Conservation (phyloP, 495 filamentous ascomycete species). For the Aspergillus avenaceus region DNA sequence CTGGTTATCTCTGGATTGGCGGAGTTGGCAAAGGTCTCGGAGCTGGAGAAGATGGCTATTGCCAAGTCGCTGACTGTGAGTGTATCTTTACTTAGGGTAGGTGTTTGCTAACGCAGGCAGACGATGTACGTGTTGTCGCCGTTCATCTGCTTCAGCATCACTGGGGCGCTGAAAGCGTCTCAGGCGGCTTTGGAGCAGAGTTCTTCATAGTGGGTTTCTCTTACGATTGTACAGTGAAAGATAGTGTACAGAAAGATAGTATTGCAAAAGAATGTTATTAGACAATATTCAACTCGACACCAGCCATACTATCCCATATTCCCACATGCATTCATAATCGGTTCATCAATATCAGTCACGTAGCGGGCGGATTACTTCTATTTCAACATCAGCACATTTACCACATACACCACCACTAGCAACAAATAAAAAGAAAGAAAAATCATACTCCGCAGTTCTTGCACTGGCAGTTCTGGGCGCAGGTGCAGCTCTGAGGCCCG, state of each 20-base stretch:
- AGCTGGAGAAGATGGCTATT: constrained; percentile 63
- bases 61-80: constrained; percentile 63
- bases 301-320: neutral
- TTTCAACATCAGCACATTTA: neutral
- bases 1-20: constrained; percentile 65
- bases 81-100: neutral
- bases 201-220: too few relatives aligned
- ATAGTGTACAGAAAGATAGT: neutral
- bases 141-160: constrained; percentile 48
- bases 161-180: constrained; percentile 48
- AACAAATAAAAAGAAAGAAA: neutral
- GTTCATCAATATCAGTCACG: neutral
- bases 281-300: neutral
- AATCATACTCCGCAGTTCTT: constrained; percentile 45
- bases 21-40: constrained; percentile 56
- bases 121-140: constrained; percentile 51
- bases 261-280: neutral
- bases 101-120: constrained; percentile 16
- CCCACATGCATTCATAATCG: neutral
- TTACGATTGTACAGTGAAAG: too few relatives aligned
- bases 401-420: neutral
- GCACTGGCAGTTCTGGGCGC: constrained; percentile 36
- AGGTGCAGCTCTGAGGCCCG: constrained; percentile 36
- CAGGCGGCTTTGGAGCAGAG: constrained; percentile 23
- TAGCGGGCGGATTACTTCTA: constrained; percentile 11